A percentile compares a stretch with the other conserved stretches of the same genome.
Evolutionary conservation across 176 grass and related monocot species (phyloP).

Genomic region (Stipa capillata): DNA sequence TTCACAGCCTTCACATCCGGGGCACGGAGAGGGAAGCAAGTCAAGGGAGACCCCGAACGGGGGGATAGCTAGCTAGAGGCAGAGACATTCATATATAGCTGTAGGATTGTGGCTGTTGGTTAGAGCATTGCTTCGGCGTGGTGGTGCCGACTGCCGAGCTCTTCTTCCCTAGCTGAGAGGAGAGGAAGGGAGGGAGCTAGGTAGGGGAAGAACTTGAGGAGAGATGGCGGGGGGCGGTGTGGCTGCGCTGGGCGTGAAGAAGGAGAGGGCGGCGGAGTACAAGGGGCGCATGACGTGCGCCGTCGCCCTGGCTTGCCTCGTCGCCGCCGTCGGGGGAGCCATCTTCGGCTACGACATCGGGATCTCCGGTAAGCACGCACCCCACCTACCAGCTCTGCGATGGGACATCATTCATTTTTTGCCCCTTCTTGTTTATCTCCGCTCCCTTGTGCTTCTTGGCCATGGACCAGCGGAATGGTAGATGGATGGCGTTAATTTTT

Average conservation of each 20-base stretch:
- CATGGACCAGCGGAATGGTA: background rate
- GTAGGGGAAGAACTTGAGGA: background rate
- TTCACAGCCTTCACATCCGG: background rate
- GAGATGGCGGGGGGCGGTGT: constrained; percentile 55
- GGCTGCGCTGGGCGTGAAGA: constrained; percentile 54
- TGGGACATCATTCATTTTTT: too few relatives aligned
- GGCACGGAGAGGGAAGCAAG: background rate
- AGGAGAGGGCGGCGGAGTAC: constrained; percentile 84
- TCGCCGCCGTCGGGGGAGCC: constrained; percentile 83
- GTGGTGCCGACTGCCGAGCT: background rate
- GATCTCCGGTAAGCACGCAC: constrained; percentile 50
- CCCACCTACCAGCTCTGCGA: too few relatives aligned
- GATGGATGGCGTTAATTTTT: too few relatives aligned
- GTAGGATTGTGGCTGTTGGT: background rate
- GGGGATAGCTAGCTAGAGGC: background rate
- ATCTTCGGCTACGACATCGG: constrained; percentile 94
- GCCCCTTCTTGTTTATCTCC: accelerated
- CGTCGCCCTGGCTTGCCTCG: constrained; percentile 68
- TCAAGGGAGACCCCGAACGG: background rate
- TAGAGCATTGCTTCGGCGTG: constrained; percentile 21
- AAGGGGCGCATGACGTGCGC: constrained; percentile 73
- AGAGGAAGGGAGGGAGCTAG: background rate
- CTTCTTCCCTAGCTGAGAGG: background rate
- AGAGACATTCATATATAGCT: background rate
- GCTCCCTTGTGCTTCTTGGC: background rate